A percentile compares a stretch with the other conserved stretches of the same genome.
Evolutionary conservation across 1,139 yeast genomes (phyloP).

Genomic region (Saccharomycopsis crataegensis): DNA sequence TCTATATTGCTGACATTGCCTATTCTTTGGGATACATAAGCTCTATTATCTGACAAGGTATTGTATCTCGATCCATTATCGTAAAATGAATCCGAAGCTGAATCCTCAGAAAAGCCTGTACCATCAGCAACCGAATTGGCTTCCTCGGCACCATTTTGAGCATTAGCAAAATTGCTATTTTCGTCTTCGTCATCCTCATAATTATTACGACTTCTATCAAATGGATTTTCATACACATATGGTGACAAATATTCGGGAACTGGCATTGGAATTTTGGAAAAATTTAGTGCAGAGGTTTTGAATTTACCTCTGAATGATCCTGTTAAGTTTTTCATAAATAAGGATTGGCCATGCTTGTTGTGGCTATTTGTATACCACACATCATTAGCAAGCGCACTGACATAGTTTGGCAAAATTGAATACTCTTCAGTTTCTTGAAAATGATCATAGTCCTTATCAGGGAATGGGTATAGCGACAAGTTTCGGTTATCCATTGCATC

Average conservation of each 20-base stretch:
- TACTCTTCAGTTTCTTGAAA: conserved; percentile 49
- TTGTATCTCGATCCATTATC: too few relatives aligned
- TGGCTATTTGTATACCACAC: conserved; percentile 39
- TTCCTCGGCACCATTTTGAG: not conserved
- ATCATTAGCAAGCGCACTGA: conserved; percentile 39
- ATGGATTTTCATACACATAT: conserved; percentile 29
- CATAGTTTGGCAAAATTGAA: conserved; percentile 53
- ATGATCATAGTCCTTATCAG: conserved; percentile 34
- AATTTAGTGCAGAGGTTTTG: conserved; percentile 21
- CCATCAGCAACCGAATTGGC: conserved; percentile 22
- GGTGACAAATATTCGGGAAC: conserved; percentile 40
- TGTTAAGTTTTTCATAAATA: conserved; percentile 42
- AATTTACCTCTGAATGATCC: conserved; percentile 44
- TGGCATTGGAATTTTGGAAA: conserved; percentile 28
- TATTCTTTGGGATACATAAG: too few relatives aligned
- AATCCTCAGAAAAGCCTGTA: conserved; percentile 26
- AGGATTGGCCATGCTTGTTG: not conserved
- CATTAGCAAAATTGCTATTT: conserved; percentile 2
- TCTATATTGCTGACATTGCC: conserved; percentile 19
- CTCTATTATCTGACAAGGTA: too few relatives aligned
- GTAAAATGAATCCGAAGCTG: not conserved
- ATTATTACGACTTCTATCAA: conserved; percentile 21
- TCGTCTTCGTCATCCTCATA: conserved; percentile 17
- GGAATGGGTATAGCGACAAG: conserved; percentile 52
- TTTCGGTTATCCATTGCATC: conserved; percentile 43